These are phyloP conservation scores for Xylariales sp. DNA, from an alignment of 2,329 filamentous ascomycete genomes.

Conservation along the genomic window DNA sequence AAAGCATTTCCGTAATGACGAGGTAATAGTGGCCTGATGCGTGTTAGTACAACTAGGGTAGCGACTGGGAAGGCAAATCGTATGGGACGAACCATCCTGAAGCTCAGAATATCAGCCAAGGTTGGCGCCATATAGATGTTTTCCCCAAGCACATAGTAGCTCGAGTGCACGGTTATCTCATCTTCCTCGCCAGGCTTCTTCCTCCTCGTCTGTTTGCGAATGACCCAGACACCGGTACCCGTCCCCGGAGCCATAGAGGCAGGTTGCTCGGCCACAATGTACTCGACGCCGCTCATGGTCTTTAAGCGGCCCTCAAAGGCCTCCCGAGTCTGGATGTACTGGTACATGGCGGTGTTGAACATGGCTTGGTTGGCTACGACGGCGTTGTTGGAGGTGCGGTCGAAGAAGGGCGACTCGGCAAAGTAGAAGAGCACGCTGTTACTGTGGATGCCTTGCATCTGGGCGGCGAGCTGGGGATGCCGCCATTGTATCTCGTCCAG, in stretches of 20 bases:
- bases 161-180: conserved; percentile 53
- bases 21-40: conserved; percentile 51
- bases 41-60: neutral
- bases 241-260: conserved; percentile 57
- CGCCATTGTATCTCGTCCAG: conserved; percentile 67
- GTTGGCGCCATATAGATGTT: conserved; percentile 64
- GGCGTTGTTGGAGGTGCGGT: conserved; percentile 63
- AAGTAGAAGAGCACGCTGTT: conserved; percentile 66
- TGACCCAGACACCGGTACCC: conserved; percentile 63
- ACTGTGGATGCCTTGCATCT: conserved; percentile 56
- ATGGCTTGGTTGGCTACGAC: conserved; percentile 58
- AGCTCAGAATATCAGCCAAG: conserved; percentile 54
- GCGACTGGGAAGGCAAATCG: neutral
- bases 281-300: conserved; percentile 64
- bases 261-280: conserved; percentile 60
- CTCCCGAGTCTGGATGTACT: conserved; percentile 55
- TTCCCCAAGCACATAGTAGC: conserved; percentile 62
- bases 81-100: conserved; percentile 47
- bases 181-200: conserved; percentile 53
- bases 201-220: conserved; percentile 61
- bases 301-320: conserved; percentile 58
- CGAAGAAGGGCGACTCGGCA: conserved; percentile 63
- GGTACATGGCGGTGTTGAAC: conserved; percentile 55
- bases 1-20: conserved; percentile 48
- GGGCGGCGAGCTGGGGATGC: conserved; percentile 42